Evolutionary conservation across 139 green algal species (phyloP), one percentile per base, ranked within the genome.

Genomic region (Micractinium sp.): DNA sequence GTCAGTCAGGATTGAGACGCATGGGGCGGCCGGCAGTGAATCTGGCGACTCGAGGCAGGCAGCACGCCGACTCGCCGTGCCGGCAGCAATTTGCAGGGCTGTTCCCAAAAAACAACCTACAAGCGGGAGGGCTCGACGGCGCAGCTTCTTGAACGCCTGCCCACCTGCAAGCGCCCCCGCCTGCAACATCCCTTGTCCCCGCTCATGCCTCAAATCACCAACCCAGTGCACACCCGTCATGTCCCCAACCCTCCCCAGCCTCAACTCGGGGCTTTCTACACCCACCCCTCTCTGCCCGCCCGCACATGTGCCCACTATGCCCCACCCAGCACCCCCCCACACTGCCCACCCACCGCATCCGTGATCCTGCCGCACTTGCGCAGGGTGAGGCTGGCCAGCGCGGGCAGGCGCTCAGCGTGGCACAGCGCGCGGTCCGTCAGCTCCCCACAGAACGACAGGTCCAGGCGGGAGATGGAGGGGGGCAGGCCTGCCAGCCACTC

Each of bases 391-490:
- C 20, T 29, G 61, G 67, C 66, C 23, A 90, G 80, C 25, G 5
- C 12, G 0, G 67, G 80, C 79, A 86, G 66, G 61, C 31, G 36
- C 18, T 25, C 66, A 29, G 78, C 38, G 35, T 60, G 35, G 63
- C 22, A 4, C 87, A 86, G 78, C 31, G 63, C 87, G 1, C 33
- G 33, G 73, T 90, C 87, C 3, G 35, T 82, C 63, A 90, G 27
- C 63, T 81, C 78, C 0, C 66, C 87, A 31, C 87, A 90, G 66
- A 86, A 86, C 27, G 33, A 73, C 35, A 90, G 63, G 78, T 90
- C 87, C 63, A 90, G 87, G n/a, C 73, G 36, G 78, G 63, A 63
- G 16, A 90, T 66, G 31, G 31, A 33, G 87, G 61, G n/a, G 35
- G 78, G 75, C 86, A 92, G 66, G 33, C 35, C 66, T 36, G 82